These are phyloP conservation scores for Martensiomyces pterosporus DNA, from an alignment of 192 early-diverging fungal genomes.

Conservation along the genomic window DNA sequence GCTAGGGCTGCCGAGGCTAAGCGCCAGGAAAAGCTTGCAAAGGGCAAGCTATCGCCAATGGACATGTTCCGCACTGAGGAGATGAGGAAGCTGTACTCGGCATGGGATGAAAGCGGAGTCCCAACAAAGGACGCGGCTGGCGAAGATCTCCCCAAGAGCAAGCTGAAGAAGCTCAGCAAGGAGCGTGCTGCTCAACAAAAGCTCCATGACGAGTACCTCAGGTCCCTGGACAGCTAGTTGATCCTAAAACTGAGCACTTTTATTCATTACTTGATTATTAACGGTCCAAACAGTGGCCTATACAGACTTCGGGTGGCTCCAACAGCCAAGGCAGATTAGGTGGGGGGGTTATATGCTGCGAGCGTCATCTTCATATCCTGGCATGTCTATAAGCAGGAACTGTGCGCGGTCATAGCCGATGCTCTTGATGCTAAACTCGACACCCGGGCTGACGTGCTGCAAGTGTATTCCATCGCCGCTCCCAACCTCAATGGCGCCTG, in stretches of 20 bases:
- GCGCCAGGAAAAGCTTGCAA: constrained; percentile 64
- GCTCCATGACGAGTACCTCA: constrained; percentile 81
- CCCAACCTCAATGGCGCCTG: constrained; percentile 26
- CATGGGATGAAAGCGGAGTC: constrained; percentile 81
- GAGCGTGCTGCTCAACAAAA: constrained; percentile 82
- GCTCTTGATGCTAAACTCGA: constrained; percentile 30
- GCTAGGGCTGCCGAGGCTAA: constrained; percentile 61
- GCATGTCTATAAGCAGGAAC: constrained; percentile 48
- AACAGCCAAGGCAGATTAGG: too few species aligned
- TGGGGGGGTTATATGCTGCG: constrained; percentile 22
- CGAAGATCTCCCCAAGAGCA: constrained; percentile 76
- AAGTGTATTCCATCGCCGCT: constrained; percentile 36
- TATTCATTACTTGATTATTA: neutral
- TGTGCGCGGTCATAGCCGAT: constrained; percentile 43
- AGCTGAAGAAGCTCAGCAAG: constrained; percentile 85
- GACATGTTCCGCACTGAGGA: constrained; percentile 78
- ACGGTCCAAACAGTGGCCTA: too few species aligned
- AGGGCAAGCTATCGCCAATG: constrained; percentile 69
- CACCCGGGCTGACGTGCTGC: constrained; percentile 17
- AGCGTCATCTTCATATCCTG: constrained; percentile 22
- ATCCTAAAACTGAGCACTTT: too few species aligned
- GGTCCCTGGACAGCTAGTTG: constrained; percentile 7
- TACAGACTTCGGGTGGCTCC: too few species aligned
- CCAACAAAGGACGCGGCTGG: constrained; percentile 83
- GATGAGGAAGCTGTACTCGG: constrained; percentile 58